Evolutionary conservation across 129 eudicot species (phyloP), one percentile per base, ranked within the genome.

Genomic region (Logfia minima): DNA sequence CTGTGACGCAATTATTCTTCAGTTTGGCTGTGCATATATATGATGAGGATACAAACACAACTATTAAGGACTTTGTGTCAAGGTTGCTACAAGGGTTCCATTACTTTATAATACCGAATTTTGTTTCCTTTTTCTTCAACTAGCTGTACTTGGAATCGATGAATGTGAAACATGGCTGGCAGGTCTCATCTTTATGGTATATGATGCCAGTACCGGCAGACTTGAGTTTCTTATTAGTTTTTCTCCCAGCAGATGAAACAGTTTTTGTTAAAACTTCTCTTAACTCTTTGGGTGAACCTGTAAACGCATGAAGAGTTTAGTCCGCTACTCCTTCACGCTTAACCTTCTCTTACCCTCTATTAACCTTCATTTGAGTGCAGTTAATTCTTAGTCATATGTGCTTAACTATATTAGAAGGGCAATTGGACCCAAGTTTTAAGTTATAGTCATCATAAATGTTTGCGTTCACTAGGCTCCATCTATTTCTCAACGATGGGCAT

Each of bases 1-100:
- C 92, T 94, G 72, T 94, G 89, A 87, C 3, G 3, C 21, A 28
- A 61, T 61, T 22, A n/a, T 10, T 26, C 67, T 9, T 56, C 79
- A 37, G 76, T 62, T 7, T 58, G 63, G 60, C 61, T 73, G 69
- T 58, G 26, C 61, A 72, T 62, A 60, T 23, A 69, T 68, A 77
- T 61, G 62, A 55, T 34, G 39, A 5, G 65, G 13, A 37, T 53
- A 64, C 45, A 35, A 72, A 63, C 74, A 56, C 56, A 55, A 45
- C 76, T 43, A 14, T 48, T 68, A 56, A 59, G 29, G 29, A 45
- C 66, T 32, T 59, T 34, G 22, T 56, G 48, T 73, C 55, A 35
- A 74, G 37, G 45, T 22, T 48, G 61, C 26, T 61, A 19, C 1
- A 35, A 51, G 66, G 52, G 75, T n/a, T 58, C 24, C 43, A 6